These are phyloP conservation scores for Zymoseptoria crescenta DNA, from an alignment of 2,329 filamentous ascomycete genomes.

Conservation along the genomic window DNA sequence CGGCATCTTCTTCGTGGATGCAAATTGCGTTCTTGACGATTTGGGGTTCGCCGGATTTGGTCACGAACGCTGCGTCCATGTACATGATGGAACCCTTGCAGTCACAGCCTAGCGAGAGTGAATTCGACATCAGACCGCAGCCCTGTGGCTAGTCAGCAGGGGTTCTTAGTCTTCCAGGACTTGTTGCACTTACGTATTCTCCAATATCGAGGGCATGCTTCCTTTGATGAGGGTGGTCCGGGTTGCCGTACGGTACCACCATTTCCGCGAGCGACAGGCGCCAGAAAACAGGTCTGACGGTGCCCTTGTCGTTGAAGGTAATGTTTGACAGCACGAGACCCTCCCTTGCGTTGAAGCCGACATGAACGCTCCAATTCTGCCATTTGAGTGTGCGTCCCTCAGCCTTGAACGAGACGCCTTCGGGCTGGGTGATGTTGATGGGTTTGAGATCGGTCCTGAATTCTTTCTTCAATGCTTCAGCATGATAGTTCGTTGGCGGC, in stretches of 20 bases:
- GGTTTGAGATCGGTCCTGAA: conserved; percentile 76
- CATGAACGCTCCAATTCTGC: conserved; percentile 91
- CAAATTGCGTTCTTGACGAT: conserved; percentile 92
- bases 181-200: conserved; percentile 47
- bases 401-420: conserved; percentile 79
- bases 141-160: conserved; percentile 40
- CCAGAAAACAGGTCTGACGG: conserved; percentile 73
- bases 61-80: conserved; percentile 79
- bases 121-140: conserved; percentile 77
- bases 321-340: conserved; percentile 87
- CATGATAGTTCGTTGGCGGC: conserved; percentile 71
- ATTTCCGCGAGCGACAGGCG: conserved; percentile 84
- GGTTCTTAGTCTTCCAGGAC: neutral
- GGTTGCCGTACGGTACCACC: conserved; percentile 84
- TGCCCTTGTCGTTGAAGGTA: conserved; percentile 76
- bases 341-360: conserved; percentile 92
- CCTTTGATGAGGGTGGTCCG: conserved; percentile 69
- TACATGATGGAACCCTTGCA: conserved; percentile 91
- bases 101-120: conserved; percentile 66
- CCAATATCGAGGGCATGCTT: conserved; percentile 75
- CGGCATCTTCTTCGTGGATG: conserved; percentile 87
- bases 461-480: conserved; percentile 60
- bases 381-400: conserved; percentile 68
- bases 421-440: conserved; percentile 78
- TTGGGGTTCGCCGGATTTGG: conserved; percentile 60